phyloP scores from a whole-genome alignment of 140 eudicot species.

The Bidens hawaiensis region DNA sequence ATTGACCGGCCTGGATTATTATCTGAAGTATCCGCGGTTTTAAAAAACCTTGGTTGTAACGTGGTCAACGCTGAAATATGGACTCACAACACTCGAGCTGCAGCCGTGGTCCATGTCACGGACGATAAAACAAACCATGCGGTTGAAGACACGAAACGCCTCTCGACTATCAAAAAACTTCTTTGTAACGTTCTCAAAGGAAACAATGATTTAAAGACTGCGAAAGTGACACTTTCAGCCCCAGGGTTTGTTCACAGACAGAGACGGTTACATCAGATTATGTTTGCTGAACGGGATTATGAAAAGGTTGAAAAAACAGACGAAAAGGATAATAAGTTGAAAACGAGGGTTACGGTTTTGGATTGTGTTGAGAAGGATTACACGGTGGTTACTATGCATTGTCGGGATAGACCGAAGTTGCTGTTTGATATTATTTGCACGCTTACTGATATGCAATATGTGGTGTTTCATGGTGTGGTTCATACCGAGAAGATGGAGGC shows the following conservation, averaged over 20 bases:
- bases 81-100: slow-evolving; percentile 95
- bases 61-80: slow-evolving; percentile 96
- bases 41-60: slow-evolving; percentile 70
- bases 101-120: slow-evolving; percentile 87
- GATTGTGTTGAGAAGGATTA: slow-evolving; percentile 78
- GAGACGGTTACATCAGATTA: slow-evolving; percentile 91
- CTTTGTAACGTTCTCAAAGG: slow-evolving; percentile 84
- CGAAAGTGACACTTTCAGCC: slow-evolving; percentile 70
- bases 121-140: slow-evolving; percentile 59
- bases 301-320: slow-evolving; percentile 40
- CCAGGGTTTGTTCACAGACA: slow-evolving; percentile 71
- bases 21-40: slow-evolving; percentile 92
- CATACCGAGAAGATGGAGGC: slow-evolving; percentile 78
- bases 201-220: slow-evolving; percentile 58
- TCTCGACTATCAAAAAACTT: slow-evolving; percentile 51
- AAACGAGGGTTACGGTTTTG: slow-evolving; percentile 52
- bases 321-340: slow-evolving; percentile 29
- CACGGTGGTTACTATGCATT: slow-evolving; percentile 77
- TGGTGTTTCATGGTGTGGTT: slow-evolving; percentile 89
- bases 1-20: slow-evolving; percentile 88
- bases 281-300: slow-evolving; percentile 93
- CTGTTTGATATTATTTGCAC: slow-evolving; percentile 85
- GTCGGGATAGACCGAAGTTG: slow-evolving; percentile 85
- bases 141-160: slow-evolving; percentile 70
- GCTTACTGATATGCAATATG: slow-evolving; percentile 93